Conservation (phyloP, 768 basidiomycete genomes). For the Lactarius deliciosus region DNA sequence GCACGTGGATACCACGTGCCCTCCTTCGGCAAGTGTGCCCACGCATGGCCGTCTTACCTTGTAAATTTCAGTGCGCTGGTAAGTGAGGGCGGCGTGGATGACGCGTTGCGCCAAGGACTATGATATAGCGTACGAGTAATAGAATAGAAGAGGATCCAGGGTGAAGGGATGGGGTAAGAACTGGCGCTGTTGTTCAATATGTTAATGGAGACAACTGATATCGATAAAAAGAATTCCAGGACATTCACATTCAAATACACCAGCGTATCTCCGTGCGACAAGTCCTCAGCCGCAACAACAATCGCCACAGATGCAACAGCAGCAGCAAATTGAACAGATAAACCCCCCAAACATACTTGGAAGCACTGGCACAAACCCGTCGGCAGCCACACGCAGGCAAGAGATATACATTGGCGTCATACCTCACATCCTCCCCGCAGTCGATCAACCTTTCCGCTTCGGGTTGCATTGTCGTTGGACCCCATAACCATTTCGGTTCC, state of each 20-base stretch:
- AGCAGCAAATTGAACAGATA: slow-evolving; percentile 4
- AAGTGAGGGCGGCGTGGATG: slow-evolving; percentile 46
- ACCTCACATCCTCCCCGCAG: slow-evolving; percentile 23
- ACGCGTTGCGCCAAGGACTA: slow-evolving; percentile 55
- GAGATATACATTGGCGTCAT: neutral
- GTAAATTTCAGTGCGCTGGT: slow-evolving; percentile 80
- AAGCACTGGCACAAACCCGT: neutral
- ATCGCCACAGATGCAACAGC: slow-evolving; percentile 6
- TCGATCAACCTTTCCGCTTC: slow-evolving; percentile 16
- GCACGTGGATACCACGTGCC: slow-evolving; percentile 55
- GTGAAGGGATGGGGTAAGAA: no score
- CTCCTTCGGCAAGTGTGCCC: slow-evolving; percentile 57
- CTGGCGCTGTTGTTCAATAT: no score
- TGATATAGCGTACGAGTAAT: no score
- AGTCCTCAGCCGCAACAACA: neutral
- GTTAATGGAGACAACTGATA: neutral
- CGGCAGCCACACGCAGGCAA: neutral
- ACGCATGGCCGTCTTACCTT: slow-evolving; percentile 81
- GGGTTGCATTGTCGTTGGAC: neutral
- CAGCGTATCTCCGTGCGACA: neutral
- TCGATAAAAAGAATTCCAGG: neutral
- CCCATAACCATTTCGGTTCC: slow-evolving; percentile 7
- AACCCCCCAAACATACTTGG: no score
- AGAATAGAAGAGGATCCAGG: no score
- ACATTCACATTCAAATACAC: neutral